These are phyloP conservation scores for Candida cerambycidarum DNA, from an alignment of 805 yeast genomes.

Conservation along the genomic window DNA sequence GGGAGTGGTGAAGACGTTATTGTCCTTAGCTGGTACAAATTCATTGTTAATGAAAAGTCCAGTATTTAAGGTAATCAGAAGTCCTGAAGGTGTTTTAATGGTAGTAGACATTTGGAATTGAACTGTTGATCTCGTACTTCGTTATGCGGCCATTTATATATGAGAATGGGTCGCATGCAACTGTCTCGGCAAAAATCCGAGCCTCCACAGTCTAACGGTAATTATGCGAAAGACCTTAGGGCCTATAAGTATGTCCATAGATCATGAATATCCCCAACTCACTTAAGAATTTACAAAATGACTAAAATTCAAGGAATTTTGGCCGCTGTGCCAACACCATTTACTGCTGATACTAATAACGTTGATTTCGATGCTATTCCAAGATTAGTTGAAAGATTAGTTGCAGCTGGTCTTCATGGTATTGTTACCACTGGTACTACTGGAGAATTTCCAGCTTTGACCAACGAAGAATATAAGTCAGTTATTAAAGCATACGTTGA, in stretches of 20 bases:
- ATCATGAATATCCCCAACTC: neutral
- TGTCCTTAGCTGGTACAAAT: conserved; percentile 39
- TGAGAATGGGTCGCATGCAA: neutral
- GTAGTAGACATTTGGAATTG: conserved; percentile 10
- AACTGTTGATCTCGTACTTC: neutral
- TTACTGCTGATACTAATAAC: conserved; percentile 11
- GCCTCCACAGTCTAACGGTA: no score
- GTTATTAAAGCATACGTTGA: conserved; percentile 16
- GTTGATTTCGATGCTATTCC: conserved; percentile 11
- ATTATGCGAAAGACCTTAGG: no score
- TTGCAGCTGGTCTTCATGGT: conserved; percentile 15
- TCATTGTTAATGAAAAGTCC: conserved; percentile 56
- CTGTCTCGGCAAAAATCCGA: no score
- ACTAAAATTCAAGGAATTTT: conserved; percentile 14
- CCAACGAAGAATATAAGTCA: conserved; percentile 15
- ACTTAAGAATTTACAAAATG: conserved; percentile 5
- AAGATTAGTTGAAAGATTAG: conserved; percentile 15
- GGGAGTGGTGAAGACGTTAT: conserved; percentile 40
- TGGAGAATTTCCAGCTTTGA: conserved; percentile 17
- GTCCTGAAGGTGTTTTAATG: conserved; percentile 13
- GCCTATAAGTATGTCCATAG: neutral
- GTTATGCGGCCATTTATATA: neutral
- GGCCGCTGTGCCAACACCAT: conserved; percentile 18
- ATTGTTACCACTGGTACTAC: conserved; percentile 17
- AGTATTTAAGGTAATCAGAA: conserved; percentile 16